Evolutionary conservation across 768 basidiomycete species (phyloP), one percentile per base, ranked within the genome.

Genomic region (Cystobasidium tubakii): DNA sequence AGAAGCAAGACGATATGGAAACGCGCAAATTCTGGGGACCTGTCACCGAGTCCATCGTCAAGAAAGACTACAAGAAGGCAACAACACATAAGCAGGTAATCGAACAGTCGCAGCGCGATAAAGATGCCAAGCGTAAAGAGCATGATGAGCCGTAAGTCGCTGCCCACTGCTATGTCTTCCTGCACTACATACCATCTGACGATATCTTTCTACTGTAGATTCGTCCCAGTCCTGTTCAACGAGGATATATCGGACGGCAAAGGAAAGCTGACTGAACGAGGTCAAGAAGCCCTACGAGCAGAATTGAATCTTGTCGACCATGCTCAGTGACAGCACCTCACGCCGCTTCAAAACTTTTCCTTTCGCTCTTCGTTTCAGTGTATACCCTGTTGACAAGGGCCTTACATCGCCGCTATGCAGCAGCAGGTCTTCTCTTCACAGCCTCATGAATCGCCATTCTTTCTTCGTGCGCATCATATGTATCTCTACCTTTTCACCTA

Each of bases 21-120:
- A 94, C 92, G 75, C 84, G 92, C 73, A 87, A 86, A 83, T 81
- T 98, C 67, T 98, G 96, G 96, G 87, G 89, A 72, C 62, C 72
- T 1, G 79, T 79, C 7, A 70, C 75, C 23, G 46, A 77, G 17
- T 80, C 82, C 0, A 81, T 98, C 72, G 62, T 90, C 54, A 85
- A 83, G 79, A 98, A 96, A 85, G 90, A 94, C 79, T 99, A 86
- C 82, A 85, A 86, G 27, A 91, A 94, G 50, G 96, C 96, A 66
- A 97, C 92, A 73, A 90, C 85, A 84, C 86, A 89, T 83, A 99
- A 99, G 84, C 86, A 92, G 66, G 81, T 82, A 3, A 95, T 99
- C 71, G 96, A 99, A 83, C 95, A 98, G 85, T 86, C 81, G 79
- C 96, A 98, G 84, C 84, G 96, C 64, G 93, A 97, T 74, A 86